Evolutionary conservation across 768 basidiomycete genomes (phyloP), one percentile per base, ranked within the genome.

Genomic region (Lentinus brumalis): DNA sequence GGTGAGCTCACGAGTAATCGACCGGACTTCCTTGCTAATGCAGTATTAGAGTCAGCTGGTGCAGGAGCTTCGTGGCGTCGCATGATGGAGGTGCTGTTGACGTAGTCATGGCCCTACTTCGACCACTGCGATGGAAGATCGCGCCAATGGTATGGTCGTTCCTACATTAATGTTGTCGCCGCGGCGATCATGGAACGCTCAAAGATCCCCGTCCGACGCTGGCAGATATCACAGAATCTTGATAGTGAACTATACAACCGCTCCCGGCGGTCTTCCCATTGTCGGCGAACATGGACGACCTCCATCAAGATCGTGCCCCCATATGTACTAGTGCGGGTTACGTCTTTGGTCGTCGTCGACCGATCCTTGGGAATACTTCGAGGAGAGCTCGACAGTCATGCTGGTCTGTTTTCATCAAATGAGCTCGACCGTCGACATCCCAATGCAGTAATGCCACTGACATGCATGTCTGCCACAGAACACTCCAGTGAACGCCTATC

Each of bases 251-350:
- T 57, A 7, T 35, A 52, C 31, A 30, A 30, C 32, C 49, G 45
- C 2, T 54, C 18, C 55, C 39, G 9, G 7, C n/a, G 26, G 32
- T 32, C 31, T 18, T 35, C 15, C 46, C 30, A 56, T 31, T 42
- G 51, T 50, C 56, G n/a, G 56, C n/a, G n/a, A 35, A n/a, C 16
- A 9, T 39, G 18, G 41, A 35, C 31, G 26, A 12, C 6, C 29
- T 11, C 50, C 39, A 41, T 53, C 53, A 35, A 29, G 26, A 62
- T 15, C 42, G 50, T 12, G 10, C 31, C 56, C 21, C 35, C n/a
- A 38, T 35, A 21, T 50, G 56, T 44, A 50, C 56, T 57, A 62
- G 56, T 18, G 51, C 51, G 30, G 8, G 39, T 29, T 21, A n/a
- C 9, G 26, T 21, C 38, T 38, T 41, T 21, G 50, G 31, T 40